phyloP scores from a whole-genome alignment of 352 stramenopile species.

The Globisporangium radiosum region DNA sequence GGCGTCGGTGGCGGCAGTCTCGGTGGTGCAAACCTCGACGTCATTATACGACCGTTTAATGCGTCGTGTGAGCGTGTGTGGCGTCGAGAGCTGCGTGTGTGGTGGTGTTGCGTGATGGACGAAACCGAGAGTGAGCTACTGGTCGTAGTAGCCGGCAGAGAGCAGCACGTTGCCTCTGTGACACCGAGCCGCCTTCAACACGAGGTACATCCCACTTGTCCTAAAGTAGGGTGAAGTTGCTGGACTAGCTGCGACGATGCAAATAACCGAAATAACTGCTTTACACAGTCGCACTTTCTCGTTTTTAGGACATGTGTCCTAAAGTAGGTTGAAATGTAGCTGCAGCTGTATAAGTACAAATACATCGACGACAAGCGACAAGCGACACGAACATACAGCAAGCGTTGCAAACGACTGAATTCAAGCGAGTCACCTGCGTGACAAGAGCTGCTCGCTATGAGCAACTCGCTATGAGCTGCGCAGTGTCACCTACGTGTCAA shows the following conservation, averaged over 20 bases:
- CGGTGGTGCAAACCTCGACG: slow-evolving; percentile 7
- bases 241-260: too few species aligned
- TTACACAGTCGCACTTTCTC: not conserved
- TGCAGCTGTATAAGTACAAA: too few species aligned
- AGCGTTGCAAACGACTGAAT: too few species aligned
- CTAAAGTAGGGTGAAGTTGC: too few species aligned
- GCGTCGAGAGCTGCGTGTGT: not conserved
- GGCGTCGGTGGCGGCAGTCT: not conserved
- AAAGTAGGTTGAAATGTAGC: not conserved
- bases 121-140: not conserved
- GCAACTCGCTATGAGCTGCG: too few species aligned
- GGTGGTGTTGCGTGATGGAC: not conserved
- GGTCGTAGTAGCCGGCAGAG: not conserved
- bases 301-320: not conserved
- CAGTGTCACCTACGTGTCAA: not conserved
- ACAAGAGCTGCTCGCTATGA: too few species aligned
- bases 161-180: not conserved
- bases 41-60: slow-evolving; percentile 1
- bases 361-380: too few species aligned
- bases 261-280: not conserved
- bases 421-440: too few species aligned
- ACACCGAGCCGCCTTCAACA: too few species aligned
- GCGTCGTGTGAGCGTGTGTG: not conserved
- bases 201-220: too few species aligned
- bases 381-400: too few species aligned